These are phyloP conservation scores for Tulasnella sp. DNA, from an alignment of 768 basidiomycete genomes.

Conservation along the genomic window DNA sequence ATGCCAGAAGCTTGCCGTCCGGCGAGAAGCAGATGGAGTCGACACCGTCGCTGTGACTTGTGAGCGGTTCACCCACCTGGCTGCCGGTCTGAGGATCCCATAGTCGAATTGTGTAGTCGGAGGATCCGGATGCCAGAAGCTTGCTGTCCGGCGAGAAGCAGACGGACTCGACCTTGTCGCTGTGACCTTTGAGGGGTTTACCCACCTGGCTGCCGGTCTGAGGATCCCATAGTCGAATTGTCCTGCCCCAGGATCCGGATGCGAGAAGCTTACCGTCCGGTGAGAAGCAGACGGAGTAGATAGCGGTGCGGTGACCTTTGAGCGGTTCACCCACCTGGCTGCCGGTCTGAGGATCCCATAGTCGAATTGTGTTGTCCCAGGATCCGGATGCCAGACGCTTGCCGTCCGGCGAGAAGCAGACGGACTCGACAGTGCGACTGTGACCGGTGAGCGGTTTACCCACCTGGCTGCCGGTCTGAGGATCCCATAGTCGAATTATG, in stretches of 20 bases:
- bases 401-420: conserved; percentile 34
- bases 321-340: background rate
- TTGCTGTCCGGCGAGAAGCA: background rate
- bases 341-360: conserved; percentile 28
- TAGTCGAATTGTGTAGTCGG: background rate
- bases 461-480: too few species aligned
- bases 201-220: too few species aligned
- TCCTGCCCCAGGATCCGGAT: too few species aligned
- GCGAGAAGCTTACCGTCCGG: too few species aligned
- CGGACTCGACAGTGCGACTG: conserved; percentile 57
- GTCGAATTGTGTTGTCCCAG: conserved; percentile 21
- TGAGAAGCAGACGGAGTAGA: too few species aligned
- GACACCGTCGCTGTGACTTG: background rate
- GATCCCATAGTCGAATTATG: too few species aligned
- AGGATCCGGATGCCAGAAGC: background rate
- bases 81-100: background rate
- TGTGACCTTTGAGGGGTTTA: too few species aligned
- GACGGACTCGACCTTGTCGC: background rate
- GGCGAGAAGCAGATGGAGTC: conserved; percentile 6
- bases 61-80: background rate
- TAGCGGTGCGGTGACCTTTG: too few species aligned
- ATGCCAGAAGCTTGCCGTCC: conserved; percentile 18
- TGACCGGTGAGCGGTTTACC: too few species aligned
- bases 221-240: too few species aligned
- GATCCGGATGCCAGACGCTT: conserved; percentile 28